phyloP scores from a whole-genome alignment of 371 early-diverging fungal species.

The Apophysomyces trapeziformis region DNA sequence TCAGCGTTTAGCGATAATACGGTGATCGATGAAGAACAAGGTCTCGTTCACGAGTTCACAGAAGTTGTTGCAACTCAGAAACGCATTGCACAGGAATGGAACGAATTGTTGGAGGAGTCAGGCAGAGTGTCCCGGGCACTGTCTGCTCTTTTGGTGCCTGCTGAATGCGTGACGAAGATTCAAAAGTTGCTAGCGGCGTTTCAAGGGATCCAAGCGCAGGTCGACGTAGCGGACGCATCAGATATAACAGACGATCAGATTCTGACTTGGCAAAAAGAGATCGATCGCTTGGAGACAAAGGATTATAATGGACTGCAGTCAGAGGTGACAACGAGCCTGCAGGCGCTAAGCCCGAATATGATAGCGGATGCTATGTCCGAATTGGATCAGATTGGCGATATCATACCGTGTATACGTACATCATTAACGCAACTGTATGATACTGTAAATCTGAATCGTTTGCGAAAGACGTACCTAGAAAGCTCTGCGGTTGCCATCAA shows the following conservation, averaged over 20 bases:
- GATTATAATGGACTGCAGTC: constrained; percentile 34
- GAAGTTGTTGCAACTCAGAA: constrained; percentile 11
- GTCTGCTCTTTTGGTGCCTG: constrained; percentile 31
- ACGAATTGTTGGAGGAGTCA: constrained; percentile 29
- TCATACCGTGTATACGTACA: constrained; percentile 32
- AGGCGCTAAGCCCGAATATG: constrained; percentile 21
- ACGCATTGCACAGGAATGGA: constrained; percentile 29
- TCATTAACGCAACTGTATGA: constrained; percentile 41
- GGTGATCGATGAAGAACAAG: constrained; percentile 13
- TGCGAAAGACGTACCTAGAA: constrained; percentile 45
- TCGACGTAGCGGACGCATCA: constrained; percentile 22
- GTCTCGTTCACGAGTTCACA: constrained; percentile 20
- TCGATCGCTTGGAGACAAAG: constrained; percentile 36
- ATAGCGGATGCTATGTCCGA: constrained; percentile 16
- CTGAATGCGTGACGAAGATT: constrained; percentile 33
- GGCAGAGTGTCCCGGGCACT: constrained; percentile 22
- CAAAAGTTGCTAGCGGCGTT: constrained; percentile 24
- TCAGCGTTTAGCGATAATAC: constrained; percentile 18
- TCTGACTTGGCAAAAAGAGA: constrained; percentile 43
- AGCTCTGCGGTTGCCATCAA: constrained; percentile 27
- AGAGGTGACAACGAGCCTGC: constrained; percentile 18
- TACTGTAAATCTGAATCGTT: constrained; percentile 42
- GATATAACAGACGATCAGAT: constrained; percentile 35
- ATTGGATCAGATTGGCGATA: constrained; percentile 39
- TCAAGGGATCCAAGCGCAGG: constrained; percentile 21